Conservation (phyloP, 2,329 filamentous ascomycete species). For the Xylariomycetidae sp. region DNA sequence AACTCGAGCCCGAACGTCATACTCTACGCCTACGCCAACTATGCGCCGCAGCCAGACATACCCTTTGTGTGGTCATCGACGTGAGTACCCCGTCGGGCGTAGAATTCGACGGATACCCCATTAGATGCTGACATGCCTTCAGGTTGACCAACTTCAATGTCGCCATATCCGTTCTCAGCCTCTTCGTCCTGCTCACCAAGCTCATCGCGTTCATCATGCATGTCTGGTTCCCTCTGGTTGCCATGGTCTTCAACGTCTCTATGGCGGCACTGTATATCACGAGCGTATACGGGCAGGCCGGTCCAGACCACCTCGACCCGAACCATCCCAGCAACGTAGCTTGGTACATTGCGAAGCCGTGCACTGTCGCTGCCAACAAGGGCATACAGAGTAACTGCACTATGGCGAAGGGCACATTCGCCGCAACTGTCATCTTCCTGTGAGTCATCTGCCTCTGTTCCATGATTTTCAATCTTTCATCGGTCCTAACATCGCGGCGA, state of each 20-base stretch:
- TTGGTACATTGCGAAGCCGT: constrained; percentile 73
- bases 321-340: constrained; percentile 56
- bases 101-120: too few relatives aligned
- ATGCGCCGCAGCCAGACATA: constrained; percentile 54
- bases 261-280: constrained; percentile 60
- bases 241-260: constrained; percentile 50
- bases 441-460: constrained; percentile 37
- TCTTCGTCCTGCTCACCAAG: constrained; percentile 72
- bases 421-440: constrained; percentile 62
- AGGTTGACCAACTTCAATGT: constrained; percentile 74
- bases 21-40: constrained; percentile 70
- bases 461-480: not conserved
- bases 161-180: constrained; percentile 68
- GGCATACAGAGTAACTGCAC: constrained; percentile 55
- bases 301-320: constrained; percentile 67
- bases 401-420: constrained; percentile 65
- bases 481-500: too few relatives aligned
- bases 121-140: constrained; percentile 16
- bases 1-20: constrained; percentile 69
- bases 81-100: too few relatives aligned
- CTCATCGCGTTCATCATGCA: constrained; percentile 66
- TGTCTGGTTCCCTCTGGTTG: constrained; percentile 63
- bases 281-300: constrained; percentile 66
- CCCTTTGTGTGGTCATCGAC: constrained; percentile 70
- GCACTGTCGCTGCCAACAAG: constrained; percentile 53